Evolutionary conservation across 192 early-diverging fungal species (phyloP), one percentile per base, ranked within the genome.

Genomic region (Rhizophagus clarus): DNA sequence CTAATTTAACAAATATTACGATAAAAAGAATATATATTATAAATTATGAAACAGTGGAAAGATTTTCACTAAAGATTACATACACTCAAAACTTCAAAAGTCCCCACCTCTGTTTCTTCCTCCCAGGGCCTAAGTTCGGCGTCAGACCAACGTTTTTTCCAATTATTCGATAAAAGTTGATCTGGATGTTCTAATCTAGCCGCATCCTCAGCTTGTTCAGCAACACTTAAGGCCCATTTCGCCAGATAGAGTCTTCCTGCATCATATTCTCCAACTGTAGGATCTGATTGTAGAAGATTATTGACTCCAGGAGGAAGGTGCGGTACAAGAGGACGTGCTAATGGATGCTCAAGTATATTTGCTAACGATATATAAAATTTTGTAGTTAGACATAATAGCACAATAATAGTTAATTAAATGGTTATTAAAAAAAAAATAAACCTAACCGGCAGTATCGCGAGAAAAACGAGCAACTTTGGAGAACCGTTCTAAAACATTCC

Each of bases 261-360:
- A 77, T 95, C 94, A 77, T 93, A 95, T 72, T 95, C 94, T n/a
- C 91, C 91, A 45, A 92, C 91, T 2, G 91, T 87, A 1, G 89
- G 88, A 12, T 91, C 89, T 20, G 85, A 85, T 22, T 88, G 87
- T 28, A 88, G 81, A 20, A 88, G 64, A 26, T 85, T 83, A 78
- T 92, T 88, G 4, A 94, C 79, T 24, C 84, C 81, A 24, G 89
- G 85, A 14, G 87, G 87, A 12, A 89, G 80, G 15, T 82, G 56
- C 3, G 91, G 88, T 61, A 89, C 66, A 56, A 93, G 76, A 60
- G 88, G 87, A 24, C 86, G 85, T 8, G 89, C 86, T 12, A 88
- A 76, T 12, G 89, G 91, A 51, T 89, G 87, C 12, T 88, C 89
- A 14, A 90, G 70, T 40, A 90, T 77, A 31, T 62, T 71, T 15